Evolutionary conservation across 257 asterid genomes (phyloP), one percentile per base, ranked within the genome.

Genomic region (Solanum habrochaites): DNA sequence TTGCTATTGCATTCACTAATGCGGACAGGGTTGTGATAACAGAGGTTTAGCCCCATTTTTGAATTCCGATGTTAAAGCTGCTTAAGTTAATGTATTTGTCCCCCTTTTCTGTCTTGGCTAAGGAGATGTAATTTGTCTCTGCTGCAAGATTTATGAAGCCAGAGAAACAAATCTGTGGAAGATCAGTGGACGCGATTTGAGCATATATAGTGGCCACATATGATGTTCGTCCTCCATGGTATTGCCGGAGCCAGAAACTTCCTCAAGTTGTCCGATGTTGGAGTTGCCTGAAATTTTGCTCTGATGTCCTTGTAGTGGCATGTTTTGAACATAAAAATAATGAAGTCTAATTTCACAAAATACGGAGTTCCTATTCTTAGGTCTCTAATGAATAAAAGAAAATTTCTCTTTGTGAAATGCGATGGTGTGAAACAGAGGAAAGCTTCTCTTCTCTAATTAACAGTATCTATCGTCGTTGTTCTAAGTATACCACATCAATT

Each of bases 191-290:
- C 21, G 56, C 47, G 91, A 89, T 62, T 91, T 81, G 93, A 23
- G 80, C 45, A 86, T 89, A 91, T 8, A 70, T 89, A 86, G 86
- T 58, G 87, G 87, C 71, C 87, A 73, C 85, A 9, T 88, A 91
- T 40, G 88, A 89, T n/a, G 47, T 90, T 87, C 81, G 60, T 91
- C 89, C 89, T 86, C 82, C 90, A 90, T 88, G 91, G 91, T 91
- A 90, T 5, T 5, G 77, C 16, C 75, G 23, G 25, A 8, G 80
- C 60, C 60, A 67, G 87, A 84, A 67, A 20, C 66, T 42, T 85
- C 43, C 40, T 43, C 80, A 49, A 3, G 45, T 49, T 18, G 85
- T 49, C 29, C 29, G 1, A 49, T 49, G 69, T 81, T 81, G 45
- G 20, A 45, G 84, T 81, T 29, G 37, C 21, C 70, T 10, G 20